phyloP scores from a whole-genome alignment of 2,329 filamentous ascomycete species.

The Metarhizium album region DNA sequence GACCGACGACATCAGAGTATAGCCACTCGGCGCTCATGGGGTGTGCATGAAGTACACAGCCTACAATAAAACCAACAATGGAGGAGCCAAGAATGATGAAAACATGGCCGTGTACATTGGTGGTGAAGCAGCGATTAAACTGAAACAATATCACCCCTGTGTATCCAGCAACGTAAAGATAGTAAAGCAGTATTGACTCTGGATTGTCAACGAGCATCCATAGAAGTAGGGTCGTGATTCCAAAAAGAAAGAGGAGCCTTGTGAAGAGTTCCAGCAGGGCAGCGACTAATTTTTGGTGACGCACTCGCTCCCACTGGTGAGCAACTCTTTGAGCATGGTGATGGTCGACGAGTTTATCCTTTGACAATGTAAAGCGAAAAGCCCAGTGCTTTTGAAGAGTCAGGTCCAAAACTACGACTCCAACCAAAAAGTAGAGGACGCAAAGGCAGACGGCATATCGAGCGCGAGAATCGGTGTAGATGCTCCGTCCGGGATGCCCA shows the following conservation, averaged over 20 bases:
- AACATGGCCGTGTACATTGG: constrained; percentile 22
- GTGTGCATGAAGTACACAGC: constrained; percentile 20
- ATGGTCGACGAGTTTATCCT: constrained; percentile 20
- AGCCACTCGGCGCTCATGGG: constrained; percentile 16
- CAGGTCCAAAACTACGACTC: constrained; percentile 26
- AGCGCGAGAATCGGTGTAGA: constrained; percentile 20
- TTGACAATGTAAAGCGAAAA: constrained; percentile 20
- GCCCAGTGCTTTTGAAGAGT: constrained; percentile 26
- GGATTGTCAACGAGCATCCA: constrained; percentile 13
- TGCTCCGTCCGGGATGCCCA: constrained; percentile 13
- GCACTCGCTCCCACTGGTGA: constrained; percentile 10
- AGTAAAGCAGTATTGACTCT: constrained; percentile 23
- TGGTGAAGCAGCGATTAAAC: constrained; percentile 30
- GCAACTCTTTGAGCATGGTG: constrained; percentile 16
- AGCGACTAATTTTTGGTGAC: not conserved
- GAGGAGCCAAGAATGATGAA: constrained; percentile 22
- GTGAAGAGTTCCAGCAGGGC: not conserved
- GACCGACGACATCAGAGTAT: constrained; percentile 22
- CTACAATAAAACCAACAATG: constrained; percentile 19
- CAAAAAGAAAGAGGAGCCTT: not conserved
- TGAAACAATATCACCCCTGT: constrained; percentile 26
- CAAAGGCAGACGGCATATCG: constrained; percentile 27
- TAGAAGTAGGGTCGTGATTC: not conserved
- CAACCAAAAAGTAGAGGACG: constrained; percentile 28
- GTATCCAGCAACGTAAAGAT: constrained; percentile 24